Evolutionary conservation across 192 early-diverging fungal species (phyloP).

Genomic region (Linnemannia zychae): DNA sequence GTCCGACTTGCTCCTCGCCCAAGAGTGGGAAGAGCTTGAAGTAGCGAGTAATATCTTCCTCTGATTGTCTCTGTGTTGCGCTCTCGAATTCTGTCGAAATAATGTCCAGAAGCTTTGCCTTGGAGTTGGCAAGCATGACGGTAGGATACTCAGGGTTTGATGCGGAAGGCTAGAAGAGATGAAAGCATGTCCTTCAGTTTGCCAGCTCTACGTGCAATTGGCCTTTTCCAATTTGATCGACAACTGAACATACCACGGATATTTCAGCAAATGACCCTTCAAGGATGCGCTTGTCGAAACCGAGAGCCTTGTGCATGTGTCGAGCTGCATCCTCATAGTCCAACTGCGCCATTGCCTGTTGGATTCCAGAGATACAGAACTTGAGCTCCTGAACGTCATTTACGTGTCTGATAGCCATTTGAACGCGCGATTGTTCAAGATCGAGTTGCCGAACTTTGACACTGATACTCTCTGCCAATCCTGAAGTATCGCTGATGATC

Average conservation of each 20-base stretch:
- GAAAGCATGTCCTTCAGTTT: slow-evolving; percentile 26
- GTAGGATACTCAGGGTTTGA: slow-evolving; percentile 69
- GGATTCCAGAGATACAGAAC: slow-evolving; percentile 75
- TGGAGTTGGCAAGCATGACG: slow-evolving; percentile 69
- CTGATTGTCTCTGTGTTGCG: slow-evolving; percentile 76
- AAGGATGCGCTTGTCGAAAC: slow-evolving; percentile 70
- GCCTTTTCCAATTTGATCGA: not conserved
- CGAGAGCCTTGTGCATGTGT: slow-evolving; percentile 71
- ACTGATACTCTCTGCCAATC: slow-evolving; percentile 86
- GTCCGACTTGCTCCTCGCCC: slow-evolving; percentile 84
- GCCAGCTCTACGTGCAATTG: slow-evolving; percentile 15
- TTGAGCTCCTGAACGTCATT: slow-evolving; percentile 83
- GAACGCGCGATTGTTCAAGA: slow-evolving; percentile 81
- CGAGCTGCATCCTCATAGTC: slow-evolving; percentile 82
- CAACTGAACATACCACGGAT: slow-evolving; percentile 55
- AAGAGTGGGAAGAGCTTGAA: slow-evolving; percentile 93
- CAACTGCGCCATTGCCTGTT: slow-evolving; percentile 67
- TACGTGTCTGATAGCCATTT: slow-evolving; percentile 75
- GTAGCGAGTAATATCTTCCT: slow-evolving; percentile 85
- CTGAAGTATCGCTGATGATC: slow-evolving; percentile 74
- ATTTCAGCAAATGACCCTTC: slow-evolving; percentile 74
- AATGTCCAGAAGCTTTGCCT: slow-evolving; percentile 73
- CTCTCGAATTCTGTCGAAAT: slow-evolving; percentile 86
- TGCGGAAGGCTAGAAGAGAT: slow-evolving; percentile 56
- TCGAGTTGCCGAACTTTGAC: slow-evolving; percentile 89